Evolutionary conservation across 768 basidiomycete species (phyloP), one percentile per base, ranked within the genome.

Genomic region (Gloeopeniophorella convolvens): DNA sequence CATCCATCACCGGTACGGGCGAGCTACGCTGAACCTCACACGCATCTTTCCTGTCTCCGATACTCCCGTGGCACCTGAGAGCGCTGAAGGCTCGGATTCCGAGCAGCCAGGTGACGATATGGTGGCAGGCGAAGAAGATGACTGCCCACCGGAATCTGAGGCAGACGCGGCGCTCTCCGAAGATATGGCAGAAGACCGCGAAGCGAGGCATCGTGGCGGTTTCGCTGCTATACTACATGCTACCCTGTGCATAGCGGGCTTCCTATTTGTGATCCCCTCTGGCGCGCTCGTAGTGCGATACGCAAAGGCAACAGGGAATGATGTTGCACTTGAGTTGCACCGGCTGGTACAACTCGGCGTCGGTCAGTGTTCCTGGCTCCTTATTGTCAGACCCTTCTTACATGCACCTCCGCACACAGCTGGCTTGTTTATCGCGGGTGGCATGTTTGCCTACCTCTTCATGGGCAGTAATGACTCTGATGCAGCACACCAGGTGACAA

Each of bases 281-380:
- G 81, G 82, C n/a, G 72, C 70, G 10, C 65, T 83, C 54, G 64
- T 79, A 35, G 75, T 77, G 23, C 72, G 81, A 51, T 80, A 74
- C 55, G 60, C 70, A 72, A 55, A 75, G 68, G 21, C 65, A 62
- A 32, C 66, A 59, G 71, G 79, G 62, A 61, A 71, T 63, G 36
- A 52, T 45, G 56, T 70, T 64, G 3, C 82, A 79, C 58, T 74
- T 66, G 63, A 51, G 20, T 70, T 33, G 69, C 79, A 52, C 79
- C 82, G 53, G 58, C 78, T 40, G 48, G 72, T 45, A 36, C 53
- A 51, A 32, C 30, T 54, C 21, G 31, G 21, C 26, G 18, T 51
- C 37, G 39, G 49, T 50, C 15, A 23, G 44, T 50, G 12, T 21
- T 9, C 4, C 26, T 4, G 23, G 11, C 30, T 41, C 28, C 37